Conservation (phyloP, 345 rosid genomes). For the Zanthoxylum bungeanum region DNA sequence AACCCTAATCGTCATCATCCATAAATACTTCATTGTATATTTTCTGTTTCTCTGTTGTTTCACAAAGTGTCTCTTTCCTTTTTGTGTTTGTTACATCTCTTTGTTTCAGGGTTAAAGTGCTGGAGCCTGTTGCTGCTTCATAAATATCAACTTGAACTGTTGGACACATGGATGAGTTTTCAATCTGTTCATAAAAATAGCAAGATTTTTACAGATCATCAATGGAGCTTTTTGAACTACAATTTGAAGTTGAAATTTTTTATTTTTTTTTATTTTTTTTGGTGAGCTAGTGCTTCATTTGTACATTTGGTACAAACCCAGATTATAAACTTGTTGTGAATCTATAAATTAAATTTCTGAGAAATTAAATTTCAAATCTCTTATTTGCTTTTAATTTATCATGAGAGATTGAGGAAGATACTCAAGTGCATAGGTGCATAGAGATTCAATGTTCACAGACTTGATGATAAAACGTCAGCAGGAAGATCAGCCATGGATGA, state of each 20-base stretch:
- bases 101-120: neutral
- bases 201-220: neutral
- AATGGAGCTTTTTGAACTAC: neutral
- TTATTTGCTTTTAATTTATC: too few relatives aligned
- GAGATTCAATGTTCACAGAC: too few relatives aligned
- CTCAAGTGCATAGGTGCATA: too few relatives aligned
- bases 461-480: too few relatives aligned
- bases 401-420: too few relatives aligned
- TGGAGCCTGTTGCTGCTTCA: neutral
- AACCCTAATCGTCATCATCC: slow-evolving; percentile 15
- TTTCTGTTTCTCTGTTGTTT: neutral
- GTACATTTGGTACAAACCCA: slow-evolving; percentile 1
- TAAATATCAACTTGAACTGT: neutral
- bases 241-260: too few relatives aligned
- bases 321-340: neutral
- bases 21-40: neutral
- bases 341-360: too few relatives aligned
- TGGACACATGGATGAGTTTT: neutral
- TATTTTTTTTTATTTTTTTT: neutral
- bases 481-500: too few relatives aligned
- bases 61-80: neutral
- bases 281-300: neutral
- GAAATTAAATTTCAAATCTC: too few relatives aligned
- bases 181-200: neutral
- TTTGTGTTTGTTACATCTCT: too few relatives aligned